Evolutionary conservation across 192 early-diverging fungal genomes (phyloP).

Genomic region (Backusella circina): DNA sequence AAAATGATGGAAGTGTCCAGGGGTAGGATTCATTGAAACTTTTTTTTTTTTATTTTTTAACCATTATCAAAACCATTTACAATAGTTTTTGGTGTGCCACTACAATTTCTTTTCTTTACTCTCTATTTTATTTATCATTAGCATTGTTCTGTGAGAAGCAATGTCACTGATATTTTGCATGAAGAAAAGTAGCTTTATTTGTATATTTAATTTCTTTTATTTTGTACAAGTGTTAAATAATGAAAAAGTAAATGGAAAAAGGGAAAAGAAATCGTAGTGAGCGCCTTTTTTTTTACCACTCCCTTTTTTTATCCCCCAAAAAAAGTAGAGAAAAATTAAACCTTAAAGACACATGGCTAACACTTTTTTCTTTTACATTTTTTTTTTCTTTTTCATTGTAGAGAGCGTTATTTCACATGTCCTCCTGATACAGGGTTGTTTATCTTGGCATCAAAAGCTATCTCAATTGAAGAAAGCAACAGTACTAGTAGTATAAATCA

Average conservation of each 20-base stretch:
- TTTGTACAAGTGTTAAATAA: background rate
- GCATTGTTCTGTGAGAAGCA: background rate
- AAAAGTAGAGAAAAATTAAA: background rate
- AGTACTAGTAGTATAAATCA: background rate
- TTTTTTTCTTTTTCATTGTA: background rate
- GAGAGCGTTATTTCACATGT: conserved; percentile 26
- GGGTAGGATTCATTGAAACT: conserved; percentile 38
- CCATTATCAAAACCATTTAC: background rate
- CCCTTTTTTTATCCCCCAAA: background rate
- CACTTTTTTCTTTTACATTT: background rate
- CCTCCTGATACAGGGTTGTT: conserved; percentile 25
- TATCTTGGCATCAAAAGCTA: conserved; percentile 22
- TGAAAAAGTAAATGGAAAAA: background rate
- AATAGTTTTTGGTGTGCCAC: background rate
- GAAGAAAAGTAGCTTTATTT: background rate
- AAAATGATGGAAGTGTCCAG: conserved; percentile 71
- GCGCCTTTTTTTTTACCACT: background rate
- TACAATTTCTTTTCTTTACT: background rate
- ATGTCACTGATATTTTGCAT: background rate
- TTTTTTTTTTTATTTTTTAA: background rate
- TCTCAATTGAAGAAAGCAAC: background rate
- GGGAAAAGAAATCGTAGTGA: background rate
- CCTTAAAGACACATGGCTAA: background rate
- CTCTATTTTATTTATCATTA: background rate
- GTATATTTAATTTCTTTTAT: background rate